Percentiles rank a stretch among this genome's conserved stretches.
Evolutionary conservation across 108 stramenopile species (phyloP).

Genomic region (Mediolabrus comicus): DNA sequence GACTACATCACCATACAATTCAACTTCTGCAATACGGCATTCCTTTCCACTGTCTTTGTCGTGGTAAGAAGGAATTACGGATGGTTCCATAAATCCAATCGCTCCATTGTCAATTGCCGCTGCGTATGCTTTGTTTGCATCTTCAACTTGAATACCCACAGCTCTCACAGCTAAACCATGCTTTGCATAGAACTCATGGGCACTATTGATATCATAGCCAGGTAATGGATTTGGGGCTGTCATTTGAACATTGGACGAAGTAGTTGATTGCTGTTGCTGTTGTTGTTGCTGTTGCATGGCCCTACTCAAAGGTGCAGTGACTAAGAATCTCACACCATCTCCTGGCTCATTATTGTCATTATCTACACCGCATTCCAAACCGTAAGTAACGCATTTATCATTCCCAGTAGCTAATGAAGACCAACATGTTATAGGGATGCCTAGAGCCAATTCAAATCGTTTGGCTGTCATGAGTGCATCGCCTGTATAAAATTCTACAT

Average conservation of each 20-base stretch:
- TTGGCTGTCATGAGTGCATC: conserved; percentile 51
- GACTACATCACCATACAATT: conserved; percentile 66
- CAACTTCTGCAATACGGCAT: conserved; percentile 52
- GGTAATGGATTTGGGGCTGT: conserved; percentile 52
- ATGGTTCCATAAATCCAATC: conserved; percentile 52
- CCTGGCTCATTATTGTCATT: conserved; percentile 8
- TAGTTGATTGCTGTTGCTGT: neutral
- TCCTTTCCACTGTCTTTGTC: conserved; percentile 13
- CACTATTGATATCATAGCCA: conserved; percentile 27
- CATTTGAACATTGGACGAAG: conserved; percentile 20
- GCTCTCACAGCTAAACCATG: conserved; percentile 65
- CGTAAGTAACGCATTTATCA: conserved; percentile 60
- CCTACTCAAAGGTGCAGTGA: conserved; percentile 36
- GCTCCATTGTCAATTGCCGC: conserved; percentile 53
- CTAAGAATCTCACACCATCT: conserved; percentile 34
- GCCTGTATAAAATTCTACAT: conserved; percentile 67
- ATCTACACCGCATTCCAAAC: conserved; percentile 44
- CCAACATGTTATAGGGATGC: conserved; percentile 54
- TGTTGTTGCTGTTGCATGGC: neutral
- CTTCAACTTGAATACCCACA: conserved; percentile 45
- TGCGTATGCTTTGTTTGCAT: conserved; percentile 44
- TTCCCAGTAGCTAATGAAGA: conserved; percentile 59
- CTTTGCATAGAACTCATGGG: conserved; percentile 50
- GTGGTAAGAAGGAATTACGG: conserved; percentile 37
- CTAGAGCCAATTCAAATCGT: conserved; percentile 50